Evolutionary conservation across 768 basidiomycete species (phyloP).

Genomic region (Serendipita sp.): DNA sequence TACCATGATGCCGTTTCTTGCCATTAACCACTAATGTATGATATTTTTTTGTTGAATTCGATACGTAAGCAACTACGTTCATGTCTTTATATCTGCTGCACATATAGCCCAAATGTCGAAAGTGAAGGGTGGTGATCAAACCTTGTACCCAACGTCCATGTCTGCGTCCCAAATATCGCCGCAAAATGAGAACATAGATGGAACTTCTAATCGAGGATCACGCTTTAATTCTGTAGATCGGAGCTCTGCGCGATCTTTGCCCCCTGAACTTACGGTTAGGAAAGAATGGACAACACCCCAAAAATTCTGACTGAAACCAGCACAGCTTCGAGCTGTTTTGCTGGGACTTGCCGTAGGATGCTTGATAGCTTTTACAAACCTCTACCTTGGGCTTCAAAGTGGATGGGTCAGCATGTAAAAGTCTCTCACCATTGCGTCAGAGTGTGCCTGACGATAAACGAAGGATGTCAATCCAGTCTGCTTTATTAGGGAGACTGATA

Average conservation of each 20-base stretch:
- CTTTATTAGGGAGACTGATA: slow-evolving; percentile 77
- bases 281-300: neutral
- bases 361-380: slow-evolving; percentile 80
- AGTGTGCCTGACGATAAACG: slow-evolving; percentile 11
- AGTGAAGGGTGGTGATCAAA: too few species aligned
- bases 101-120: too few species aligned
- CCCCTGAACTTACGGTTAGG: neutral
- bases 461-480: slow-evolving; percentile 93
- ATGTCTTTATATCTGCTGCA: too few species aligned
- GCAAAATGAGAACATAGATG: too few species aligned
- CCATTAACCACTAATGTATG: neutral
- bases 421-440: neutral
- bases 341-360: slow-evolving; percentile 75
- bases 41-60: too few species aligned
- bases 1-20: neutral
- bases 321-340: slow-evolving; percentile 38
- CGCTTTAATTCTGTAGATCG: neutral
- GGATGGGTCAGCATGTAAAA: slow-evolving; percentile 79
- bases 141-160: neutral
- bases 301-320: slow-evolving; percentile 16
- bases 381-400: slow-evolving; percentile 75
- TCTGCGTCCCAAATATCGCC: neutral
- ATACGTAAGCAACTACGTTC: too few species aligned
- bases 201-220: neutral
- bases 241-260: neutral